Base-by-base conservation (phyloP, 1,284 basidiomycete species). In the Boletus semigastroideus region DNA sequence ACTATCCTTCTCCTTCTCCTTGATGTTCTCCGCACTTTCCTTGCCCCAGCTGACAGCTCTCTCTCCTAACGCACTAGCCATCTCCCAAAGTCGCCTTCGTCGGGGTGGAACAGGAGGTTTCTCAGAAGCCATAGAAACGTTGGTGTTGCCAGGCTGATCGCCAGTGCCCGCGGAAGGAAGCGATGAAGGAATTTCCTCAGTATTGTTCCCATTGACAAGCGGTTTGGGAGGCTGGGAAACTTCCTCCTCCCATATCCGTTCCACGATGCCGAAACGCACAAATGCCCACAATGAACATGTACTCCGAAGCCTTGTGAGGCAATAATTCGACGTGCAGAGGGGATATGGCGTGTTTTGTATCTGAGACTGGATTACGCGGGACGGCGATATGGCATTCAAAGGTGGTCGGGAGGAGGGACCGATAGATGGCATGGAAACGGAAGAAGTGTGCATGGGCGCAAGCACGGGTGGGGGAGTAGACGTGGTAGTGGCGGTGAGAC, bases 281-380 rank as follows among this genome's bases (percentile, higher is more conserved):
- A 92, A 97, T 19, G 89, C 84, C 92, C 94, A 97, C 22, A 97
- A 75, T 11, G 89, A 89, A 68, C 94, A 96, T 17, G 93, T 92
- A n/a, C 87, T 80, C 12, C 94, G 82, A 17, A 97, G 74, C 8
- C 92, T 80, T 3, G 78, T 67, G 11, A 94, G 75, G 64, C 91
- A 94, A 83, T 91, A 94, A 13, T 87, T 83, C 42, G 79, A 81
- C 20, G 78, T 74, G 63, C 91, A 92, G 10, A 95, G 74, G 2
- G 90, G 86, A 69, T 94, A 90, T n/a, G 61, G 62, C 5, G 51
- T 51, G 28, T 61, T 60, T 37, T 63, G 64, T 22, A 53, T 40
- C 31, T 63, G 66, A 30, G 54, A 17, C 27, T 56, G 46, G 20
- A 56, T 55, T 14, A 59, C 51, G 20, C 67, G 68, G 13, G 65